A percentile compares a stretch with the other conserved stretches of the same genome.
Evolutionary conservation across 208 protist species (phyloP).

Genomic region (Wallacemonas collosoma): DNA sequence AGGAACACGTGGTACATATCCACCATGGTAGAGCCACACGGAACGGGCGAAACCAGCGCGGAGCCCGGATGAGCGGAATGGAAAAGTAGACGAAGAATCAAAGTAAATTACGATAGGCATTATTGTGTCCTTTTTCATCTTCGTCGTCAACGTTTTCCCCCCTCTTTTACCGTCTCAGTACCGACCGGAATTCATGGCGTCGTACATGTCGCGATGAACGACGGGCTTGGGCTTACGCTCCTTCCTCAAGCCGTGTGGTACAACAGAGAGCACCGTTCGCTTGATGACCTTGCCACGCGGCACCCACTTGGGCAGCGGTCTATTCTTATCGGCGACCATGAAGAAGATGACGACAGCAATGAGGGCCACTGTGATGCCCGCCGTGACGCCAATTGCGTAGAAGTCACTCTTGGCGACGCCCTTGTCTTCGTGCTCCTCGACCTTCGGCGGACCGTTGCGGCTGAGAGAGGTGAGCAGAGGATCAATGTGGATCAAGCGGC

Average conservation of each 20-base stretch:
- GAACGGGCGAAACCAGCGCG: too few species aligned
- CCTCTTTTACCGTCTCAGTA: slow-evolving; percentile 34
- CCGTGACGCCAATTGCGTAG: slow-evolving; percentile 55
- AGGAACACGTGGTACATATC: not conserved
- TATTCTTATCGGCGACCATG: slow-evolving; percentile 76
- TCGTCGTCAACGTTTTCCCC: not conserved
- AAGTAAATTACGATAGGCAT: too few species aligned
- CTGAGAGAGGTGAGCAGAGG: slow-evolving; percentile 73
- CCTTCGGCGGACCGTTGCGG: slow-evolving; percentile 51
- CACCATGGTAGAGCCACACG: too few species aligned
- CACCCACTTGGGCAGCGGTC: slow-evolving; percentile 79
- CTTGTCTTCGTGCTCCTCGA: not conserved
- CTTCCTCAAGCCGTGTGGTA: slow-evolving; percentile 59
- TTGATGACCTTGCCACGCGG: slow-evolving; percentile 82
- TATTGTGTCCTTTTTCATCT: slow-evolving; percentile 17
- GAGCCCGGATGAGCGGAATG: too few species aligned
- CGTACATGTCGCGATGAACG: slow-evolving; percentile 83
- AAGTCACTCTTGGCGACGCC: slow-evolving; percentile 38
- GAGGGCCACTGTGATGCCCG: slow-evolving; percentile 55
- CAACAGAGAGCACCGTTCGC: slow-evolving; percentile 68
- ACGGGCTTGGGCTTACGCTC: slow-evolving; percentile 35
- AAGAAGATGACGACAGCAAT: slow-evolving; percentile 67
- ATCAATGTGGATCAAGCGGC: slow-evolving; percentile 64
- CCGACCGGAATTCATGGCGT: slow-evolving; percentile 78
- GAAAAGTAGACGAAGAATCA: too few species aligned